Base-by-base conservation (phyloP, 148 eudicot species). In the Chenopodium quinoa region DNA sequence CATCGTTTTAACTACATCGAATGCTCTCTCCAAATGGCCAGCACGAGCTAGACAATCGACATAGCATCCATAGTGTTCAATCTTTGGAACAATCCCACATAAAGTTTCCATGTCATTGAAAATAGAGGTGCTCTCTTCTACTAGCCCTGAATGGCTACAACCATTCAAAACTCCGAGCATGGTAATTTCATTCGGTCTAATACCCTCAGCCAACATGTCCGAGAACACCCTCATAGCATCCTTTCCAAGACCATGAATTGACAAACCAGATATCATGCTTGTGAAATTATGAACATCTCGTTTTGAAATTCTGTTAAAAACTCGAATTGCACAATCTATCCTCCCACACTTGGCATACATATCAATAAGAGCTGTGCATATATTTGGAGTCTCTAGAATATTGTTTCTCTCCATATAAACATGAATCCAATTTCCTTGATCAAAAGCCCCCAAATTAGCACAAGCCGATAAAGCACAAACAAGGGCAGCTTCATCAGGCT, bases 311-410 rank as follows among this genome's bases (percentile, higher is more conserved):
- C 63, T 66, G 75, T 83, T 31, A 73, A 92, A 92, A 34, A 89
- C 83, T 40, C 67, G 73, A 23, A 47, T 82, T 46, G 92, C 93
- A 88, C 78, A 78, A 47, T 83, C 86, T 78, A 90, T 86, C 58
- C 80, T 86, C 78, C 96, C 96, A 88, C 95, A 92, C 83, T 90
- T 92, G 31, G 96, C 89, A 75, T 90, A 92, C 93, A 90, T 88
- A 64, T 90, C 93, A 79, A 92, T 87, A 25, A 92, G 89, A 79
- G 89, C 87, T 13, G 96, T 92, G 71, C 79, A 78, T 4, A 91
- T 80, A 70, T 89, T 91, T 20, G 90, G 75, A 75, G 83, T 89
- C 67, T 78, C 50, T 1, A 64, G 20, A 23, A 88, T 80, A 9
- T 44, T 73, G 58, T 76, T 85, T 63, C 75, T 86, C 74, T 83